Evolutionary conservation across 805 yeast genomes (phyloP), one percentile per base, ranked within the genome.

Genomic region (Middelhovenomyces tepae): DNA sequence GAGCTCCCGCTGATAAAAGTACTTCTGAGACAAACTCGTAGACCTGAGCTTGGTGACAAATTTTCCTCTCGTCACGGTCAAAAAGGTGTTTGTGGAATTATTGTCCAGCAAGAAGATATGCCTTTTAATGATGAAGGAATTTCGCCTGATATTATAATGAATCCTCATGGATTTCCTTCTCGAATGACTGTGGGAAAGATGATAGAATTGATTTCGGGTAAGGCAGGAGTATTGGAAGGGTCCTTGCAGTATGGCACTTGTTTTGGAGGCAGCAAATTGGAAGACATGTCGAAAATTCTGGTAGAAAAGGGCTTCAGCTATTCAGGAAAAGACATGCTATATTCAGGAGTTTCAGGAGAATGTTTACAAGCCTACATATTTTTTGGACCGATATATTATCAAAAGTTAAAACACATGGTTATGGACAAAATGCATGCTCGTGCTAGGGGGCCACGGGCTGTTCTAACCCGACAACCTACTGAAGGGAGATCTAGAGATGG

Each of bases 171-270:
- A 65, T 91, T 89, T 78, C 98, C 98, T 42, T 89, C 97, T 22
- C 94, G 98, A 72, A 91, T 91, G 98, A 91, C 98, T 24, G 97
- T 91, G 13, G 98, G 98, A 39, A 91, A 91, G 60, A 89, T 91
- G 97, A 75, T 91, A 45, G 98, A 91, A 59, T 68, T 89, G 42
- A 81, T 91, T 16, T 81, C 95, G 20, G 98, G 98, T 47, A 91
- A 91, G 54, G 98, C 97, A 0, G 98, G 98, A 56, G 96, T 91
- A 24, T 61, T 91, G 47, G 81, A 84, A 48, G 98, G 98, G 3
- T 53, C 82, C 2, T 64, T 91, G 39, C 94, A 91, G 56, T 91
- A 91, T 49, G 98, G 98, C 50, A 91, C 98, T 1, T 91, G 97
- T 64, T 91, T 91, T 55, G 98, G 98, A 29, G 98, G 98, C 20